These are phyloP conservation scores for Pulveroboletus sp. DNA, from an alignment of 768 basidiomycete genomes.

Conservation along the genomic window DNA sequence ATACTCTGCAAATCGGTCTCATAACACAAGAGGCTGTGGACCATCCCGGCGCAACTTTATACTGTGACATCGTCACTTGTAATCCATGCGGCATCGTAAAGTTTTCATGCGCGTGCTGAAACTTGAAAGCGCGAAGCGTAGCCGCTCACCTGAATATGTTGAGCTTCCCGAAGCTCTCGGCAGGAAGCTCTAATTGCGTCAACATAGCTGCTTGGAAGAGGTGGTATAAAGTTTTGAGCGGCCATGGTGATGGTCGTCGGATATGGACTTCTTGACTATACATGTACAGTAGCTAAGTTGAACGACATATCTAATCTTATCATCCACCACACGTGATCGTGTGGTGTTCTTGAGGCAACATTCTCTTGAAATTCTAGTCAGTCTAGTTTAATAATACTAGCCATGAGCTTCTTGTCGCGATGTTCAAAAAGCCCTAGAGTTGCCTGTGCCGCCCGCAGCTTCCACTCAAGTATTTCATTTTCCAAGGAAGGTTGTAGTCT, in stretches of 20 bases:
- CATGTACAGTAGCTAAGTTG: no score
- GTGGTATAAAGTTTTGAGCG: slow-evolving; percentile 33
- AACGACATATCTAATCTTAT: slow-evolving; percentile 16
- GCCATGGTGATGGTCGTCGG: slow-evolving; percentile 10
- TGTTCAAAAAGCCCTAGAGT: slow-evolving; percentile 12
- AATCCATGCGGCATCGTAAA: not conserved
- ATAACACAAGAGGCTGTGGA: not conserved
- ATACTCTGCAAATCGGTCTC: not conserved
- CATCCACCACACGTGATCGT: slow-evolving; percentile 17
- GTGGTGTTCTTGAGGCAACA: no score
- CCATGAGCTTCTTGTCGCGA: slow-evolving; percentile 15
- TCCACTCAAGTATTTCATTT: slow-evolving; percentile 14
- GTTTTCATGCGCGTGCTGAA: slow-evolving; percentile 5
- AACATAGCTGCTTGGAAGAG: slow-evolving; percentile 44
- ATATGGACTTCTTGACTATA: no score
- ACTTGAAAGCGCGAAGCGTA: not conserved
- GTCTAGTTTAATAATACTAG: not conserved
- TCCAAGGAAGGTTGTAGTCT: slow-evolving; percentile 21
- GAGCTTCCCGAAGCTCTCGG: slow-evolving; percentile 41
- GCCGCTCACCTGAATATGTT: slow-evolving; percentile 51
- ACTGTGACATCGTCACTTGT: not conserved
- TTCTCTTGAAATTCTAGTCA: no score
- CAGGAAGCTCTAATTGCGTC: slow-evolving; percentile 55
- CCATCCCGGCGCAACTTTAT: not conserved
- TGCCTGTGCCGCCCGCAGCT: not conserved